Conservation (phyloP, 2,329 filamentous ascomycete species). For the Beauveria sp. region DNA sequence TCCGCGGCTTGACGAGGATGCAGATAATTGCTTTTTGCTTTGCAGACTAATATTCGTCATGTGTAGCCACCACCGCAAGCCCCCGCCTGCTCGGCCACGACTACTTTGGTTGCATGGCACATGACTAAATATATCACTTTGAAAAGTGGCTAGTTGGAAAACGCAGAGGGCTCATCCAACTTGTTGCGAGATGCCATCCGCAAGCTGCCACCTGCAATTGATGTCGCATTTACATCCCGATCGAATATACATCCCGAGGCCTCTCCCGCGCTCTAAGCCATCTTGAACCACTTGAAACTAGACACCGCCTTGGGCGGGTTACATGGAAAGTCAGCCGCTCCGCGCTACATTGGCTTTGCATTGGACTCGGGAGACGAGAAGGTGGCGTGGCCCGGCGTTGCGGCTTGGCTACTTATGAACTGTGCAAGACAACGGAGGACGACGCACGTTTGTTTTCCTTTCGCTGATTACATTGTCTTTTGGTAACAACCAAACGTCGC, state of each 20-base stretch:
- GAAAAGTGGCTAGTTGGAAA: not conserved
- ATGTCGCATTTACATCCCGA: not conserved
- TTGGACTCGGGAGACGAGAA: not conserved
- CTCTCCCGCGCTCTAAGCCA: constrained; percentile 2
- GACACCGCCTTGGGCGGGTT: not conserved
- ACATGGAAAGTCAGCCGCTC: constrained; percentile 1
- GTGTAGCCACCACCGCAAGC: not conserved
- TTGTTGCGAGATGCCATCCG: not conserved
- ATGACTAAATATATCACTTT: not conserved
- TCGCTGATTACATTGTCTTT: not conserved
- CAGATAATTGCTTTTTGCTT: not conserved
- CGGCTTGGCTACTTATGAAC: not conserved
- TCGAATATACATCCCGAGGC: not conserved
- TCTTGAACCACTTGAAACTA: constrained; percentile 6
- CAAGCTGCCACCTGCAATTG: not conserved
- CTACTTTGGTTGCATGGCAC: not conserved
- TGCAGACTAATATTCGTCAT: not conserved
- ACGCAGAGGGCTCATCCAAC: not conserved
- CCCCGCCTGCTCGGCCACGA: not conserved
- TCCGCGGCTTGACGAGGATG: not conserved
- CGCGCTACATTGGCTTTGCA: not conserved
- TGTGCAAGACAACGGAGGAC: not conserved
- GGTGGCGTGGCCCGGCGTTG: not conserved
- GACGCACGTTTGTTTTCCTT: not conserved
- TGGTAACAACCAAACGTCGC: not conserved